These are phyloP conservation scores for Leccinum imitatum DNA, from an alignment of 768 basidiomycete genomes.

Conservation along the genomic window DNA sequence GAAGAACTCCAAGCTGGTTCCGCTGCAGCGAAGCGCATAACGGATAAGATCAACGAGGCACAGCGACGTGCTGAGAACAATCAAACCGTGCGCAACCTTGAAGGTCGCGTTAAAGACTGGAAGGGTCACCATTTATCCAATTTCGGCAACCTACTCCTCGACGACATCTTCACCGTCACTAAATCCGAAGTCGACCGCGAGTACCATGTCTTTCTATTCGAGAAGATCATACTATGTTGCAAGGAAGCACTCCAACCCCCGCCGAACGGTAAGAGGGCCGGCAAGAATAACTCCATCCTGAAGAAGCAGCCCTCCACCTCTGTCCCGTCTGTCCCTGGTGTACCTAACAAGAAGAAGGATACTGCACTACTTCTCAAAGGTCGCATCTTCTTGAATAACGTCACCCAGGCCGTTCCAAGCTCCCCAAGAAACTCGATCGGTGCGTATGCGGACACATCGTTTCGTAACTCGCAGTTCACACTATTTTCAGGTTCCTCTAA, in stretches of 20 bases:
- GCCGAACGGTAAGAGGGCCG: conserved; percentile 61
- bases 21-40: conserved; percentile 86
- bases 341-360: conserved; percentile 67
- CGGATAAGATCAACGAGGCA: conserved; percentile 94
- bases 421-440: conserved; percentile 59
- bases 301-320: conserved; percentile 71
- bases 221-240: conserved; percentile 98
- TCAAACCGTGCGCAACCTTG: conserved; percentile 84
- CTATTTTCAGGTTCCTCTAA: conserved; percentile 42
- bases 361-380: conserved; percentile 90
- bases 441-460: conserved; percentile 37
- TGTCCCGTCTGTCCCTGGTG: conserved; percentile 47
- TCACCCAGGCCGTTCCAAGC: conserved; percentile 73
- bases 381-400: conserved; percentile 95
- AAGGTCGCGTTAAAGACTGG: conserved; percentile 93
- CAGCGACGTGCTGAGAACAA: conserved; percentile 89
- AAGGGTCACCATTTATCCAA: conserved; percentile 95
- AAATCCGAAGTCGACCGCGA: conserved; percentile 97
- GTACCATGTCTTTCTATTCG: conserved; percentile 98
- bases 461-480: conserved; percentile 2
- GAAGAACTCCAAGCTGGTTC: conserved; percentile 84
- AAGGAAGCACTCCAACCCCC: conserved; percentile 76
- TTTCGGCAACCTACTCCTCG: conserved; percentile 91
- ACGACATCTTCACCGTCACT: conserved; percentile 94
- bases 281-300: conserved; percentile 85